Evolutionary conservation across 208 protist species (phyloP).

Genomic region (Crithidia thermophila): DNA sequence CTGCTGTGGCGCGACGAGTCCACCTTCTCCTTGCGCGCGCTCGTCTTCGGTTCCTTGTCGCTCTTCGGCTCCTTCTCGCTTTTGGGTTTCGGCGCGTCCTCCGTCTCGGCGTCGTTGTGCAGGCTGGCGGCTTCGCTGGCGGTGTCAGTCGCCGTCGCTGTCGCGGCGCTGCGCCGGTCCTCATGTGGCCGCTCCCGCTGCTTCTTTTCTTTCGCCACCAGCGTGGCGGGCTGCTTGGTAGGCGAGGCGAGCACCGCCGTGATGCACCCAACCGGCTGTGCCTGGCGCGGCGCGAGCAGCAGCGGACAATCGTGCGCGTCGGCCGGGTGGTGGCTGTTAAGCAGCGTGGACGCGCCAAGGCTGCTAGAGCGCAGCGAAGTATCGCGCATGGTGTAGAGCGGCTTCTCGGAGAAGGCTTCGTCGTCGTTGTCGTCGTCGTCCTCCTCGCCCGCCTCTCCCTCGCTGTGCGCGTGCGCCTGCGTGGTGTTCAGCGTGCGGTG

Average conservation of each 20-base stretch:
- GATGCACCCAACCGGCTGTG: slow-evolving; percentile 20
- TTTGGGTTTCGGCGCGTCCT: background rate
- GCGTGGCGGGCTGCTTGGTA: no score
- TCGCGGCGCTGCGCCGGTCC: background rate
- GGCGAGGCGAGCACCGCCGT: background rate
- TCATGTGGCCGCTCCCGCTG: background rate
- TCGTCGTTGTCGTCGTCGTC: background rate
- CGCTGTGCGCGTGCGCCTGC: background rate
- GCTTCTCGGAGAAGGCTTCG: slow-evolving; percentile 8
- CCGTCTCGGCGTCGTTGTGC: background rate
- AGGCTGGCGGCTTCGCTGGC: slow-evolving; percentile 6
- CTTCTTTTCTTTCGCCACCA: background rate
- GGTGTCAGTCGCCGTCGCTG: background rate
- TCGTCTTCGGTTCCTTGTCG: background rate
- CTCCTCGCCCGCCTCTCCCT: background rate
- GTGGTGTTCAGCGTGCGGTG: no score
- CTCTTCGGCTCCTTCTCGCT: background rate
- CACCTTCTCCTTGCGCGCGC: background rate
- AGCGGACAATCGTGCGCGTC: background rate
- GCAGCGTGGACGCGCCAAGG: background rate
- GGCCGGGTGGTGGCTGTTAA: background rate
- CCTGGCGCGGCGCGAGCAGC: background rate
- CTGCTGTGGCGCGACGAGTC: background rate
- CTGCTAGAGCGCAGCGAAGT: background rate
- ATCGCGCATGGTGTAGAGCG: slow-evolving; percentile 6